Evolutionary conservation across 164 flowering plant genomes (phyloP).

Genomic region (grape (Vitis vinifera)): ASM3070453v1 NC_081807.1:3457501-3458000

Average conservation of each 20-base stretch:
- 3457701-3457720: slow-evolving; percentile 59
- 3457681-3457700: slow-evolving; percentile 69
- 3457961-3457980: slow-evolving; percentile 49
- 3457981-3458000: slow-evolving; percentile 54
- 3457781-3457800: slow-evolving; percentile 76
- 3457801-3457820: slow-evolving; percentile 93
- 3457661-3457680: slow-evolving; percentile 55
- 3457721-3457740: slow-evolving; percentile 53
- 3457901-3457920: neutral
- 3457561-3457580: too few species aligned
- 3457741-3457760: slow-evolving; percentile 81
- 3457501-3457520: too few species aligned
- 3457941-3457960: neutral
- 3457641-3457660: slow-evolving; percentile 33
- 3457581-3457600: too few species aligned
- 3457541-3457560: too few species aligned
- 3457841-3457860: slow-evolving; percentile 78
- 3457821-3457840: slow-evolving; percentile 90
- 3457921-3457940: neutral
- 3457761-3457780: slow-evolving; percentile 77
- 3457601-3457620: too few species aligned
- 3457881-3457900: slow-evolving; percentile 62
- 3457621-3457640: neutral
- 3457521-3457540: too few species aligned
- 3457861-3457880: slow-evolving; percentile 85